Percentiles rank a stretch among this genome's conserved stretches.
Evolutionary conservation across 108 stramenopile species (phyloP).

Genomic region (Discostella stelligeroides): DNA sequence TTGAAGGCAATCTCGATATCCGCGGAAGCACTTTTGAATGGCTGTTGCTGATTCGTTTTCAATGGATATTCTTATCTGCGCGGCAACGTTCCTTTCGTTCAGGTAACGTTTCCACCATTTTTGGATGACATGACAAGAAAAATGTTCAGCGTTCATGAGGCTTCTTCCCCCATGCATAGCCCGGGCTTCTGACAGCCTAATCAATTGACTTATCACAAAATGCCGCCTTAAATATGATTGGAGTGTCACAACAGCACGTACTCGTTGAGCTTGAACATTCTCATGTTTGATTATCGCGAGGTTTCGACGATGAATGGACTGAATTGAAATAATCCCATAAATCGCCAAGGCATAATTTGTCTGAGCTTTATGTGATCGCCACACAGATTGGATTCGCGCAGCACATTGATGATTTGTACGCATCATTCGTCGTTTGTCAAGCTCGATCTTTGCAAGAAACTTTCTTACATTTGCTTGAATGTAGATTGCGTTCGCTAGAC

Average conservation of each 20-base stretch:
- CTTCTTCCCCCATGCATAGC: too few species aligned
- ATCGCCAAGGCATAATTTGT: too few species aligned
- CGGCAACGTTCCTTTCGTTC: neutral
- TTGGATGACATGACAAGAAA: constrained; percentile 8
- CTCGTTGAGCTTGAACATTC: too few species aligned
- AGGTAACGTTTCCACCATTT: constrained; percentile 14
- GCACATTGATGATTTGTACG: neutral
- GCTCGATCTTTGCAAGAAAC: constrained; percentile 3
- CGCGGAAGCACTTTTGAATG: constrained; percentile 12
- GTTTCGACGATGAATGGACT: too few species aligned
- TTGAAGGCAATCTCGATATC: constrained; percentile 3
- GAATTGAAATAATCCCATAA: too few species aligned
- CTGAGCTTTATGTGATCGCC: too few species aligned
- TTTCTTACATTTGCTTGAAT: constrained; percentile 6
- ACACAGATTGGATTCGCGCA: constrained; percentile 3
- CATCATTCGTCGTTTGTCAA: neutral
- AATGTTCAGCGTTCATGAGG: constrained; percentile 3
- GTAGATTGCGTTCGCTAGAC: neutral
- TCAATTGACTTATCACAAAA: too few species aligned
- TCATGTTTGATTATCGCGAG: too few species aligned
- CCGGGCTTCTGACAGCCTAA: too few species aligned
- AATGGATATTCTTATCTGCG: neutral
- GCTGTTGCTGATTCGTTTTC: constrained; percentile 2
- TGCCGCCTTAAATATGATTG: too few species aligned
- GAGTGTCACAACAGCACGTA: too few species aligned